A percentile compares a stretch with the other conserved stretches of the same genome.
phyloP scores from a whole-genome alignment of 2,329 filamentous ascomycete genomes.

The Sclerotinia nivalis region DNA sequence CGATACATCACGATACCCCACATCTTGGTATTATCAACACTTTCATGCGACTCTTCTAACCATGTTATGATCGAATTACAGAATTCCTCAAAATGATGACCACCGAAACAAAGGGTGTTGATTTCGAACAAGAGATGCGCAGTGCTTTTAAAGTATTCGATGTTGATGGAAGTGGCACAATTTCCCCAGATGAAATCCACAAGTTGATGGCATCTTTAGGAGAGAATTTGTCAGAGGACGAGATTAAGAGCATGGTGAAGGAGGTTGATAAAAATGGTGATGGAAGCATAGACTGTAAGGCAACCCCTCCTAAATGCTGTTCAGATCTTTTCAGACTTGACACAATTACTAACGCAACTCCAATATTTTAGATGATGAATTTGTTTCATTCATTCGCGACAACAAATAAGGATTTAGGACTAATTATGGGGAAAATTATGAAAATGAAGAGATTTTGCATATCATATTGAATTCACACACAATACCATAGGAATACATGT shows the following conservation, averaged over 20 bases:
- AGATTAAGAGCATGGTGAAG: slow-evolving; percentile 66
- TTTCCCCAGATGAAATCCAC: slow-evolving; percentile 61
- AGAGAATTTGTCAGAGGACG: slow-evolving; percentile 63
- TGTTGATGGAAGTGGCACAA: slow-evolving; percentile 65
- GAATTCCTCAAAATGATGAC: slow-evolving; percentile 69
- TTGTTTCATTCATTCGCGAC: slow-evolving; percentile 28
- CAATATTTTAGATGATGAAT: slow-evolving; percentile 26
- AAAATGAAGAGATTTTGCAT: slow-evolving; percentile 10
- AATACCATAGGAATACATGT: slow-evolving; percentile 13
- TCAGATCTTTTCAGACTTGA: neutral
- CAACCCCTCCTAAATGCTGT: neutral
- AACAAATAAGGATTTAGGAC: slow-evolving; percentile 21
- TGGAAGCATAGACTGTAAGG: slow-evolving; percentile 60
- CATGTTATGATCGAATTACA: slow-evolving; percentile 35
- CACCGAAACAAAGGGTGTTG: slow-evolving; percentile 60
- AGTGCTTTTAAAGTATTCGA: slow-evolving; percentile 68
- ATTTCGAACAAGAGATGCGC: slow-evolving; percentile 64
- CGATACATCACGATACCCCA: slow-evolving; percentile 2
- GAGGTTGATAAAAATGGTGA: slow-evolving; percentile 66
- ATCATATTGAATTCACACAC: neutral
- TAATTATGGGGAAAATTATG: neutral
- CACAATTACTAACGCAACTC: neutral
- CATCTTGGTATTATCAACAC: neutral
- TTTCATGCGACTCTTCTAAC: slow-evolving; percentile 14
- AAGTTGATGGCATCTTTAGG: slow-evolving; percentile 65